Evolutionary conservation across 2,329 filamentous ascomycete species (phyloP), one percentile per base, ranked within the genome.

Genomic region (Cladosporium sphaerospermum): DNA sequence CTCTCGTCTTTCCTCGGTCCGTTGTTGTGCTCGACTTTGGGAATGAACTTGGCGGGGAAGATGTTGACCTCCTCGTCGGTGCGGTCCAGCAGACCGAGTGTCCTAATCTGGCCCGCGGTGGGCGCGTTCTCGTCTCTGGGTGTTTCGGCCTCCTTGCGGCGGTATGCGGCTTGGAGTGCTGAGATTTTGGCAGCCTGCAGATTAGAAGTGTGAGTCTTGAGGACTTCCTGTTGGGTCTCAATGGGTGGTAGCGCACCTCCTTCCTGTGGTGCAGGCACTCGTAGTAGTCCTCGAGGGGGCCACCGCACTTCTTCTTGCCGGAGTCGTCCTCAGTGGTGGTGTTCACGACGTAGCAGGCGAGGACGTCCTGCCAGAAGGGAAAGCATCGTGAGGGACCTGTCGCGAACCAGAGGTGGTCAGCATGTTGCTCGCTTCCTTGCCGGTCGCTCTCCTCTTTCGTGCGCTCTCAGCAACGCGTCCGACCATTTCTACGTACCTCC

Each of bases 261-360:
- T 99, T 99, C 79, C 87, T 90, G 79, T 99, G 93, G 73, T 99
- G 93, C 69, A 99, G 76, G 74, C 95, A 99, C 77, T 99, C 93
- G 71, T 96, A 95, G 78, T 99, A 99, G 71, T 99, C 93, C 71
- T 99, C 93, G 61, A 97, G 78, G 4, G 84, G 81, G 13, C 88
- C 85, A 14, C 80, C 76, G 71, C 95, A 99, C 75, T 95, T 95
- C 73, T 84, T 86, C 77, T 91, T 93, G 62, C 89, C 89, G 13
- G 83, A 82, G 53, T 92, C 87, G 60, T 86, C 77, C 51, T 92
- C 88, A 59, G 85, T 76, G 60, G 80, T 81, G 53, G 89, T 89
- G 77, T 97, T 97, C 69, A 96, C 85, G 57, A 96, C 90, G 73
- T 99, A 99, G 83, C 93, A 99, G 66, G 90, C 90, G 70, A 99